phyloP scores from a whole-genome alignment of 2,329 filamentous ascomycete genomes.

The Aureobasidium zeae region DNA sequence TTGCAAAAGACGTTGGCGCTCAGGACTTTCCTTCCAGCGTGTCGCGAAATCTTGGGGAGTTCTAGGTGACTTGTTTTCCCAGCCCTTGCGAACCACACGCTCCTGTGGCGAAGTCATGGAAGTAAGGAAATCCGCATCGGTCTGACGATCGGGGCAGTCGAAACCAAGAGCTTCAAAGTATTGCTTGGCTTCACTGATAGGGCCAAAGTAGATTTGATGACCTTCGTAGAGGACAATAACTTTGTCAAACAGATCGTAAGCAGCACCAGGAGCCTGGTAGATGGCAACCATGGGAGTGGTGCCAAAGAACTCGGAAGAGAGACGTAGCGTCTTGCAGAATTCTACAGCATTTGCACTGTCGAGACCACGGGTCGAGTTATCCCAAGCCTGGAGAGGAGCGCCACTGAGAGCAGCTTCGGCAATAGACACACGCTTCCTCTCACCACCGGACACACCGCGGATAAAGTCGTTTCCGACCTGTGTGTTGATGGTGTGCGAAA shows the following conservation, averaged over 20 bases:
- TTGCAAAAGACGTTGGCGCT: slow-evolving; percentile 35
- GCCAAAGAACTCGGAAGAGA: slow-evolving; percentile 57
- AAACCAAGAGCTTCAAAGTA: slow-evolving; percentile 69
- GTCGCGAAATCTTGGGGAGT: slow-evolving; percentile 43
- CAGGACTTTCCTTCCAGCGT: slow-evolving; percentile 46
- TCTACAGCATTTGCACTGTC: slow-evolving; percentile 69
- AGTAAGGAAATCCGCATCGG: slow-evolving; percentile 67
- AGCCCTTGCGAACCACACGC: slow-evolving; percentile 37
- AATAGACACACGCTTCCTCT: slow-evolving; percentile 74
- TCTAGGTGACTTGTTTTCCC: slow-evolving; percentile 38
- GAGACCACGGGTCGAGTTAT: slow-evolving; percentile 65
- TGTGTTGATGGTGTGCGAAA: slow-evolving; percentile 63
- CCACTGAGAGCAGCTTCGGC: slow-evolving; percentile 64
- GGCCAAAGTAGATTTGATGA: slow-evolving; percentile 63
- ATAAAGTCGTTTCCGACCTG: slow-evolving; percentile 66
- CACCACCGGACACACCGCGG: slow-evolving; percentile 64
- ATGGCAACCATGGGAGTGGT: slow-evolving; percentile 62
- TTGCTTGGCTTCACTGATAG: slow-evolving; percentile 50
- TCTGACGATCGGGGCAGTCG: slow-evolving; percentile 60
- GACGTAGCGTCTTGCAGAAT: slow-evolving; percentile 61
- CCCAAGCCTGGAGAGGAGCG: slow-evolving; percentile 60
- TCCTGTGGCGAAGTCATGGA: slow-evolving; percentile 53
- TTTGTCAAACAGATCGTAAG: slow-evolving; percentile 63
- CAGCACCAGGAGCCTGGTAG: slow-evolving; percentile 61
- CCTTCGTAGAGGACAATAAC: slow-evolving; percentile 59